These are phyloP conservation scores for Fistulifera solaris DNA, from an alignment of 108 stramenopile species.

Conservation along the genomic window DNA sequence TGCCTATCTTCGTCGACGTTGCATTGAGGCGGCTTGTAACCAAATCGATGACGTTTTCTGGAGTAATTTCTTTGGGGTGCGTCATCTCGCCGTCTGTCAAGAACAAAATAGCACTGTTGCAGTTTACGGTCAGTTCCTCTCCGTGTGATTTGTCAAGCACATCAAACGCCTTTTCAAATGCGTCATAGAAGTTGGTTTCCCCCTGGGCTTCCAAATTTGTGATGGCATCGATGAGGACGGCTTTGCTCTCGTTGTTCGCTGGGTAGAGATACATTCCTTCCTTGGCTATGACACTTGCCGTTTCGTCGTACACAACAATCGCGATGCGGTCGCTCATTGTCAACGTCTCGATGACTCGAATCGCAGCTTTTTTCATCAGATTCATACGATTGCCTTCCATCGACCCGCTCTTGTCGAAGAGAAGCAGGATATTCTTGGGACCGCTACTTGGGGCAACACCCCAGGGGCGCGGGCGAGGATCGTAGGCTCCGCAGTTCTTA, in stretches of 20 bases:
- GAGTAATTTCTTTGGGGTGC: slow-evolving; percentile 4
- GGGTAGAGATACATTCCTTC: background rate
- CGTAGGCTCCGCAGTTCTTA: slow-evolving; percentile 37
- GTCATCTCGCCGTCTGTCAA: slow-evolving; percentile 39
- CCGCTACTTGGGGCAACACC: slow-evolving; percentile 49
- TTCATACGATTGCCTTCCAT: slow-evolving; percentile 31
- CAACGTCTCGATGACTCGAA: slow-evolving; percentile 34
- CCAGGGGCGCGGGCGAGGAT: slow-evolving; percentile 62
- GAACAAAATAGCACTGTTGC: slow-evolving; percentile 18
- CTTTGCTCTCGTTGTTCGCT: slow-evolving; percentile 9
- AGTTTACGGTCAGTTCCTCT: slow-evolving; percentile 3
- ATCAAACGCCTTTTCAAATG: slow-evolving; percentile 13
- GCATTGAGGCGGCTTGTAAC: slow-evolving; percentile 3
- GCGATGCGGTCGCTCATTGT: slow-evolving; percentile 38
- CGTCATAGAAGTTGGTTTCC: slow-evolving; percentile 14
- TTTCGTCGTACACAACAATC: slow-evolving; percentile 17
- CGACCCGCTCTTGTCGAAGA: slow-evolving; percentile 41
- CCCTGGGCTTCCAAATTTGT: slow-evolving; percentile 2
- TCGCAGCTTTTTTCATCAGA: slow-evolving; percentile 31
- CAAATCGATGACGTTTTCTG: slow-evolving; percentile 14
- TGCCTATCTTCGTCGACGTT: background rate
- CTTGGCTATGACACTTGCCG: slow-evolving; percentile 5
- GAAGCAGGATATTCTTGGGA: slow-evolving; percentile 55
- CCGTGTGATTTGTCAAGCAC: slow-evolving; percentile 7
- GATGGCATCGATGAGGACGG: background rate